Evolutionary conservation across 345 rosid species (phyloP).

Genomic region (Eucalyptus shirleyi): DNA sequence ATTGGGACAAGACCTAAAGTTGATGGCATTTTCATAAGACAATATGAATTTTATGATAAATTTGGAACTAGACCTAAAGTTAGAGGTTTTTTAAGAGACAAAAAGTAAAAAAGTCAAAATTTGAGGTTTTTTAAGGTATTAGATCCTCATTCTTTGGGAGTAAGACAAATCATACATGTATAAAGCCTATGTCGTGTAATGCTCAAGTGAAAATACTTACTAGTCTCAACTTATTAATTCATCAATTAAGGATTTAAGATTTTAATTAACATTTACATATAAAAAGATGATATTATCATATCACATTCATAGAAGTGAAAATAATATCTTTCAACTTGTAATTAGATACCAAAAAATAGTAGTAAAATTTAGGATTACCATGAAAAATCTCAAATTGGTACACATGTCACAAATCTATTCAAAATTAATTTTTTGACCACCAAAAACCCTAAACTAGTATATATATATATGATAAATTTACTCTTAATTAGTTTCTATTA

Average conservation of each 20-base stretch:
- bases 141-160: not conserved
- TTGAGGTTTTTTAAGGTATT: too few relatives aligned
- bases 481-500: too few relatives aligned
- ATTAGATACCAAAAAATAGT: not conserved
- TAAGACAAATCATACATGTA: not conserved
- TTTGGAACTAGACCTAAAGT: too few relatives aligned
- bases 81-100: too few relatives aligned
- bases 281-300: not conserved
- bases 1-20: too few relatives aligned
- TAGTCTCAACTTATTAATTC: not conserved
- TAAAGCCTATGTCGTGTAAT: not conserved
- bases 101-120: too few relatives aligned
- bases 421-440: too few relatives aligned
- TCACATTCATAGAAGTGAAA: not conserved
- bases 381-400: too few relatives aligned
- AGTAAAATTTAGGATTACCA: not conserved
- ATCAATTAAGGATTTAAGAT: not conserved
- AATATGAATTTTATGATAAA: too few relatives aligned
- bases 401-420: too few relatives aligned
- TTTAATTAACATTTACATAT: not conserved
- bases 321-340: not conserved
- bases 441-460: fast-evolving
- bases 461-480: too few relatives aligned
- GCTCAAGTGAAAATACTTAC: not conserved
- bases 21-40: too few relatives aligned